Conservation (phyloP, 108 stramenopile species). For the Cyclotella cryptica region DNA sequence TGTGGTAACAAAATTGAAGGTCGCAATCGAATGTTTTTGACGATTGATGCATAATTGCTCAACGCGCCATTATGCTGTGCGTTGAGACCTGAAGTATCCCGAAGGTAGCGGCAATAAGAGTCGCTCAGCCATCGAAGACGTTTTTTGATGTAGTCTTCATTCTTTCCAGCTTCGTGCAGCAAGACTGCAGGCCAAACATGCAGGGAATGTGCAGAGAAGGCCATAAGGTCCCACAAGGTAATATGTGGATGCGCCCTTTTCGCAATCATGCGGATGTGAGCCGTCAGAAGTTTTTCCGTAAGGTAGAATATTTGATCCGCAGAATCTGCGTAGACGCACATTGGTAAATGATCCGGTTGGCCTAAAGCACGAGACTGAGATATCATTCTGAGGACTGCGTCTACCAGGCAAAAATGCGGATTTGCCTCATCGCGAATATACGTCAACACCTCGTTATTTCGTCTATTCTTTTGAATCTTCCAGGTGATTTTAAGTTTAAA, state of each 20-base stretch:
- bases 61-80: too few species aligned
- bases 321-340: not conserved
- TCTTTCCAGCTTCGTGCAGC: constrained; percentile 9
- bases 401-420: constrained; percentile 1
- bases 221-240: not conserved
- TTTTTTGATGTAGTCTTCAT: too few species aligned
- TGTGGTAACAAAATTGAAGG: too few species aligned
- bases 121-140: too few species aligned
- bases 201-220: constrained; percentile 10
- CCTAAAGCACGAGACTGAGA: not conserved
- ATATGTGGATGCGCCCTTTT: not conserved
- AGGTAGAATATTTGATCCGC: not conserved
- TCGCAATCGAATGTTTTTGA: too few species aligned
- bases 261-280: not conserved
- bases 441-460: not conserved
- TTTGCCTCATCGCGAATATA: not conserved
- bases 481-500: not conserved
- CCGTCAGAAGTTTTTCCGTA: not conserved
- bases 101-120: too few species aligned
- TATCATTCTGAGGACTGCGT: not conserved
- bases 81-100: too few species aligned
- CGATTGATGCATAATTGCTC: too few species aligned
- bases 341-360: not conserved
- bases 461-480: constrained; percentile 28
- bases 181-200: constrained; percentile 19